These are phyloP conservation scores for Jasminum sambac DNA, from an alignment of 257 asterid species.

Conservation along the genomic window DNA sequence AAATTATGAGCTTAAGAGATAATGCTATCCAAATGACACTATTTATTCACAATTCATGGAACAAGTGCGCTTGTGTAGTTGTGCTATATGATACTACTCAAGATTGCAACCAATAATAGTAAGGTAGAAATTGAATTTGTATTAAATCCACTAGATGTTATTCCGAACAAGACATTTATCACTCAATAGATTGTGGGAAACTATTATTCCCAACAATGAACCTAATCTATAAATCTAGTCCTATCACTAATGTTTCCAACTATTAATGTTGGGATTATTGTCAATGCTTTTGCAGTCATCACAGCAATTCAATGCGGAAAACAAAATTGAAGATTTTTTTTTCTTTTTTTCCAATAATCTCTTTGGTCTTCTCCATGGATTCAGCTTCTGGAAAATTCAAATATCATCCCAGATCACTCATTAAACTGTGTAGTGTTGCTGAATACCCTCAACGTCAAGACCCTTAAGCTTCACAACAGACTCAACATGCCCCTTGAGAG, in stretches of 20 bases:
- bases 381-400: conserved; percentile 8
- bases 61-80: too few species aligned
- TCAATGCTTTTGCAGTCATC: neutral
- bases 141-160: neutral
- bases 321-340: conserved; percentile 3
- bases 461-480: conserved; percentile 58
- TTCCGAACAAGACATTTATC: neutral
- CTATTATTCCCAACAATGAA: neutral
- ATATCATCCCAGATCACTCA: neutral
- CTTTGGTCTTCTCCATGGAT: conserved; percentile 22
- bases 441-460: conserved; percentile 47
- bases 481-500: conserved; percentile 62
- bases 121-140: neutral
- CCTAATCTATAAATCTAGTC: conserved; percentile 17
- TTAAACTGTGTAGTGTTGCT: conserved; percentile 55
- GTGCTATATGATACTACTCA: too few species aligned
- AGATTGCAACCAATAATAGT: neutral
- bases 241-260: conserved; percentile 18
- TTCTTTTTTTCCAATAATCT: conserved; percentile 24
- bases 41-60: too few species aligned
- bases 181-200: neutral
- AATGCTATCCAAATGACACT: too few species aligned
- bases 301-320: neutral
- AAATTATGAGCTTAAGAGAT: too few species aligned
- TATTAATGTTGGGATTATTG: conserved; percentile 19